A percentile compares a stretch with the other conserved stretches of the same genome.
These are phyloP conservation scores for Aspergillus amoenus DNA, from an alignment of 2,329 filamentous ascomycete genomes.

Conservation along the genomic window DNA sequence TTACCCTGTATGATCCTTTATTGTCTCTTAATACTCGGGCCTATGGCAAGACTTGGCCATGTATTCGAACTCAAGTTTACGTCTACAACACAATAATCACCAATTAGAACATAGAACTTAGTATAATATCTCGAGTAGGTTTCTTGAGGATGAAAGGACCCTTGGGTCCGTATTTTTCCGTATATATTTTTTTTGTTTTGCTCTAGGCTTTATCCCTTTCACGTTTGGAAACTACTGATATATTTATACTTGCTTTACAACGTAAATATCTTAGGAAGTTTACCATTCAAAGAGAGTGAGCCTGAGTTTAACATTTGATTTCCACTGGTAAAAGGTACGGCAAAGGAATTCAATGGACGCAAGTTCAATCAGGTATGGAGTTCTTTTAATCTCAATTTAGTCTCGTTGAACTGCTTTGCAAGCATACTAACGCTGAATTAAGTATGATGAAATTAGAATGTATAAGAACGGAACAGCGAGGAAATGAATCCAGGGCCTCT, in stretches of 20 bases:
- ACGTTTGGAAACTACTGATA: no score
- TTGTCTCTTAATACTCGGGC: neutral
- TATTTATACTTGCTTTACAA: no score
- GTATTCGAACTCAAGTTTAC: neutral
- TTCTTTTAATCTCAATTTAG: neutral
- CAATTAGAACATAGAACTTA: neutral
- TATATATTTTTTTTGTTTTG: no score
- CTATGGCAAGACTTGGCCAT: neutral
- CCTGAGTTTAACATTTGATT: no score
- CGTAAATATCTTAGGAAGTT: no score
- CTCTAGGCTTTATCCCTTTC: no score
- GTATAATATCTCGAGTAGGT: no score
- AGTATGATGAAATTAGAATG: neutral
- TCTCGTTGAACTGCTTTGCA: neutral
- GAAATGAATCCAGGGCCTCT: neutral
- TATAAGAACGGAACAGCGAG: neutral
- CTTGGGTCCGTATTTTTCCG: no score
- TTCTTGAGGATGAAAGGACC: no score
- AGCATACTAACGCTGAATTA: neutral
- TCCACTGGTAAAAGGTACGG: no score
- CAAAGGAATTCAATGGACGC: neutral
- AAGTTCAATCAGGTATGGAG: neutral
- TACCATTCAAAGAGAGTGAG: no score
- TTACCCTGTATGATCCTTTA: neutral
- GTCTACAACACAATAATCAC: neutral